Conservation (phyloP, 345 rosid genomes). For the Passiflora organensis region DNA sequence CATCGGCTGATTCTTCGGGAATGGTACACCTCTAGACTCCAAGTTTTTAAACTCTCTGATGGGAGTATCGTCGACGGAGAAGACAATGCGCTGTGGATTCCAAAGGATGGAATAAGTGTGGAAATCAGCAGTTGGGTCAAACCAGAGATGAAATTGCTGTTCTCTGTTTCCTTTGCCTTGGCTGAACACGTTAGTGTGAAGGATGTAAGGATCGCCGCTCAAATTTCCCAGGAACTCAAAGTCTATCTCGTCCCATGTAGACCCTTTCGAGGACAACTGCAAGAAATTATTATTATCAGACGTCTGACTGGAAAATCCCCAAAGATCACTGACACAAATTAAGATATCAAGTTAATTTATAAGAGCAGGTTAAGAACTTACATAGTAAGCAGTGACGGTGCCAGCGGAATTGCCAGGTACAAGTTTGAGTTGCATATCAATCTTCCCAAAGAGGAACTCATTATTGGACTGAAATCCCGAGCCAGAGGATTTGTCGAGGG, state of each 20-base stretch:
- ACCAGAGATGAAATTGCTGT: conserved; percentile 6
- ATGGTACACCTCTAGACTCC: conserved; percentile 3
- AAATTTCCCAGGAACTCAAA: conserved; percentile 6
- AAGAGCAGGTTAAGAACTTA: neutral
- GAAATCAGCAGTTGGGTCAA: conserved; percentile 1
- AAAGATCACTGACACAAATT: neutral
- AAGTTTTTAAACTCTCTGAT: conserved; percentile 7
- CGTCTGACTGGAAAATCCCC: neutral
- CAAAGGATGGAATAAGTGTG: conserved; percentile 7
- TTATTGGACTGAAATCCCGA: conserved; percentile 6
- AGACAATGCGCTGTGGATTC: neutral
- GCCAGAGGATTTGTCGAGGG: conserved; percentile 2
- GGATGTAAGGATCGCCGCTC: conserved; percentile 8
- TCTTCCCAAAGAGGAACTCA: conserved; percentile 5
- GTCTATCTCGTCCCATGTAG: conserved; percentile 8
- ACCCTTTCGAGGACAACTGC: conserved; percentile 8
- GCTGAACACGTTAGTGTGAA: conserved; percentile 1
- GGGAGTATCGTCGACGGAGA: conserved; percentile 7
- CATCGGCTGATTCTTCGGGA: conserved; percentile 5
- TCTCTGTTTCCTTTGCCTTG: conserved; percentile 11
- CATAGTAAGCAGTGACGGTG: conserved; percentile 2
- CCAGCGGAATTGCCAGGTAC: conserved; percentile 2
- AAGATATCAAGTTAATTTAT: neutral
- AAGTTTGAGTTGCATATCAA: conserved; percentile 8
- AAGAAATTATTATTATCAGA: neutral